These are phyloP conservation scores for Solanum rostratum DNA, from an alignment of 257 asterid species.

Conservation along the genomic window DNA sequence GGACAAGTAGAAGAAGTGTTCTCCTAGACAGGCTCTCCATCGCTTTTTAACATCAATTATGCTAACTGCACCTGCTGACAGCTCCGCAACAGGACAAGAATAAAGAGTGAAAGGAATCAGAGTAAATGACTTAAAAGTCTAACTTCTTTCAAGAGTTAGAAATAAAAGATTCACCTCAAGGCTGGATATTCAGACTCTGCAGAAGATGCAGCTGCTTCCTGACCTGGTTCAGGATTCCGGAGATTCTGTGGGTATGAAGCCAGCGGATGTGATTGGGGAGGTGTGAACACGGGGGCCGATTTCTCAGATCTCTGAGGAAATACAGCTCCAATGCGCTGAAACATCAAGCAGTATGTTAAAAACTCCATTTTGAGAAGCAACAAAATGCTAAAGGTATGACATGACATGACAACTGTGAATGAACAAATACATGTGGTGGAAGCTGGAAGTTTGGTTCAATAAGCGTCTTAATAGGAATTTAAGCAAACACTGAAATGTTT, in stretches of 20 bases:
- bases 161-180: constrained; percentile 45
- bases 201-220: constrained; percentile 70
- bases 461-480: background rate
- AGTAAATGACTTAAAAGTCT: background rate
- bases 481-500: background rate
- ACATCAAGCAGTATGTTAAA: constrained; percentile 14
- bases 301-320: constrained; percentile 94
- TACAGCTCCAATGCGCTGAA: constrained; percentile 93
- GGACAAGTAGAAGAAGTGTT: background rate
- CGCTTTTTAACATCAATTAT: background rate
- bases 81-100: background rate
- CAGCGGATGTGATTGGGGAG: constrained; percentile 85
- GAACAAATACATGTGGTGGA: background rate
- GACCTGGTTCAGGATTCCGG: constrained; percentile 53
- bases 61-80: background rate
- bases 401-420: background rate
- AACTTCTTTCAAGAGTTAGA: background rate
- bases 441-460: background rate
- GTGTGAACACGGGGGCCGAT: constrained; percentile 85
- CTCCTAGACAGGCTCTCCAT: background rate
- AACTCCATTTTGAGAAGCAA: background rate
- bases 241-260: constrained; percentile 81
- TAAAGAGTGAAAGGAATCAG: background rate
- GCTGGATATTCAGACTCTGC: constrained; percentile 93
- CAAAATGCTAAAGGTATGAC: background rate